Base-by-base conservation (phyloP, 805 yeast species). In the Wickerhamiella lipophila region DNA sequence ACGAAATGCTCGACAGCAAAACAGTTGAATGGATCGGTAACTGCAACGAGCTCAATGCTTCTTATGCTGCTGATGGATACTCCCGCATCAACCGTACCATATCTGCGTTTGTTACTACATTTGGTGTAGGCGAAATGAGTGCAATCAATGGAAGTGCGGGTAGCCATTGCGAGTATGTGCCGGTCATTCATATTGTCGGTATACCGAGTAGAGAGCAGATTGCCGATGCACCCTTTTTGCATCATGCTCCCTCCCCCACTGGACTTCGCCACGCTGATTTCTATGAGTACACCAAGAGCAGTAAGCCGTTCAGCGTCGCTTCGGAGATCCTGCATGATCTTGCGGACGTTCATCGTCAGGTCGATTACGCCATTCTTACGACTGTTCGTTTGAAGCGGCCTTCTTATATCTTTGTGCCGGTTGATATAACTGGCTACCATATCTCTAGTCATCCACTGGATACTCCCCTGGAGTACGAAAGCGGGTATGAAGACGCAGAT, bases 11-110 rank as follows among this genome's bases (percentile, higher is more conserved):
- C 5, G 47, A 44, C 5, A 44, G 41, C 22, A 42, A 42, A 19
- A 69, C 68, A 8, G 61, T 81, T 56, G 66, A 76, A 47, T 86
- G 94, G 84, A 70, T 83, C 43, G 95, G 95, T 21, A 77, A 78
- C 52, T 84, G 95, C 68, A 87, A 87, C 60, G 96, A 87, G 67
- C 71, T 87, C 54, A 88, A 87, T 60, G 81, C 92, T 3, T 92
- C 94, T 7, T 87, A 88, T 61, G 79, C 92, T 5, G 88, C 89
- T 6, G 96, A 88, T 63, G 96, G 96, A 4, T 88, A 84, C 59
- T 77, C 92, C 16, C 73, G 89, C 52, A 68, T 69, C 39, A 71
- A 79, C 25, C 69, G 72, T 44, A 73, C 76, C n/a, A 73, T 83
- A 6, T 84, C 86, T 47, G 86, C 78, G 18, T 63, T 77, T 36